Percentiles rank a stretch among this genome's conserved stretches.
phyloP scores from a whole-genome alignment of 495 filamentous ascomycete genomes.

The Aspergillus saccharolyticus region DNA sequence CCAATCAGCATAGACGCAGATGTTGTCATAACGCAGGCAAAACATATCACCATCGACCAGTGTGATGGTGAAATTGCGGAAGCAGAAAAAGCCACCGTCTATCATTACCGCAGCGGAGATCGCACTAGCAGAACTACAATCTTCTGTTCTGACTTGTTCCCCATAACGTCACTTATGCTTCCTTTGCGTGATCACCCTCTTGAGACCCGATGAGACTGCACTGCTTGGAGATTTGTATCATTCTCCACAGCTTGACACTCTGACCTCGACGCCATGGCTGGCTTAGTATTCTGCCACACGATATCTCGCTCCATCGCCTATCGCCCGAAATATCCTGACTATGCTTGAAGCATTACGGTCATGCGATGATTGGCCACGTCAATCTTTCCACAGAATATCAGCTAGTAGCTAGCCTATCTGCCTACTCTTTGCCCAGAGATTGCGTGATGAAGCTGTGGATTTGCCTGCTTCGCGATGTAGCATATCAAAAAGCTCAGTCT shows the following conservation, averaged over 20 bases:
- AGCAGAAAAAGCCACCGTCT: no score
- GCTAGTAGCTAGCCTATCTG: neutral
- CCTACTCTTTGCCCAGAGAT: slow-evolving; percentile 8
- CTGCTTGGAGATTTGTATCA: neutral
- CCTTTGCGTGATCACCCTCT: slow-evolving; percentile 15
- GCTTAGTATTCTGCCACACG: neutral
- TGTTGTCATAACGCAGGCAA: slow-evolving; percentile 19
- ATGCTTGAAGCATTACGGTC: neutral
- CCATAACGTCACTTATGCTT: slow-evolving; percentile 17
- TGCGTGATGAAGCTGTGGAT: slow-evolving; percentile 12
- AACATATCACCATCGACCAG: slow-evolving; percentile 19
- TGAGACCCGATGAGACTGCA: neutral
- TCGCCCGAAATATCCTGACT: neutral
- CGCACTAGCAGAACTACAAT: neutral
- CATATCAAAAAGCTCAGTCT: neutral
- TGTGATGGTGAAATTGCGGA: slow-evolving; percentile 12
- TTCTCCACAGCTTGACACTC: neutral
- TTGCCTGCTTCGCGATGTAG: neutral
- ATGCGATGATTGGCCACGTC: slow-evolving; percentile 8
- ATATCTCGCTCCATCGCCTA: neutral
- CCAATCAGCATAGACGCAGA: slow-evolving; percentile 10
- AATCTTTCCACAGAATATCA: neutral
- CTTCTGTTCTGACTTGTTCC: slow-evolving; percentile 11
- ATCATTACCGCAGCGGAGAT: neutral
- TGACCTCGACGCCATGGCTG: neutral